Percentiles rank a stretch among this genome's conserved stretches.
These are phyloP conservation scores for Nicotiana rustica DNA, from an alignment of 305 asterid genomes.

Conservation along the genomic window DNA sequence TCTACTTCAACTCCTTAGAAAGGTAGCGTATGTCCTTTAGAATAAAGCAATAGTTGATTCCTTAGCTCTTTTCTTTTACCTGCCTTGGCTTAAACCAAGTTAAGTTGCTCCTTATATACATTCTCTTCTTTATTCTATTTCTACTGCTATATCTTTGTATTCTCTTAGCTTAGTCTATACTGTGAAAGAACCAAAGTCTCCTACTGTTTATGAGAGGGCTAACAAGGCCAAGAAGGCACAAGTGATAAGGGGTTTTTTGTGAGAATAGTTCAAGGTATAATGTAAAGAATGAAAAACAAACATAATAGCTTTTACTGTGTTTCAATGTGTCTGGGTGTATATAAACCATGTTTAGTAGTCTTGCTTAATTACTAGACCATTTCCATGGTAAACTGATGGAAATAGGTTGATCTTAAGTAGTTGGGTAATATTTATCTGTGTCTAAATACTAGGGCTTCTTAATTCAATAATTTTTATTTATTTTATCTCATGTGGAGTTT, in stretches of 20 bases:
- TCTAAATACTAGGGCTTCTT: background rate
- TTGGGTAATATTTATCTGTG: background rate
- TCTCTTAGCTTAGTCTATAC: background rate
- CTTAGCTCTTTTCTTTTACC: background rate
- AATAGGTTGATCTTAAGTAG: background rate
- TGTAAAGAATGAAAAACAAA: too few species aligned
- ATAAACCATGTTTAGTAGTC: background rate
- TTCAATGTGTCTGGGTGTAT: background rate
- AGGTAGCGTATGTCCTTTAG: constrained; percentile 39
- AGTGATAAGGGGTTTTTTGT: background rate
- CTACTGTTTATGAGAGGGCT: background rate
- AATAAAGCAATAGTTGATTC: background rate
- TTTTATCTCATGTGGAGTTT: background rate
- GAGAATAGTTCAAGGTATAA: constrained; percentile 1
- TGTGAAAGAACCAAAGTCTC: constrained; percentile 26
- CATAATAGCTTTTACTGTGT: background rate
- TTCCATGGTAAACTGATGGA: constrained; percentile 11
- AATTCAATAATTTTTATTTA: constrained; percentile 8
- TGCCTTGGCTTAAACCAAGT: background rate
- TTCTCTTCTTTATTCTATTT: constrained; percentile 5
- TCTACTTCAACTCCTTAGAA: constrained; percentile 69
- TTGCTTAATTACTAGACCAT: background rate
- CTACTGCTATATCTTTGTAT: background rate
- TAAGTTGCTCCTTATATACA: background rate
- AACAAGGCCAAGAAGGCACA: background rate